Conservation (phyloP, 1,284 basidiomycete species). For the Retiboletus flavoniger region DNA sequence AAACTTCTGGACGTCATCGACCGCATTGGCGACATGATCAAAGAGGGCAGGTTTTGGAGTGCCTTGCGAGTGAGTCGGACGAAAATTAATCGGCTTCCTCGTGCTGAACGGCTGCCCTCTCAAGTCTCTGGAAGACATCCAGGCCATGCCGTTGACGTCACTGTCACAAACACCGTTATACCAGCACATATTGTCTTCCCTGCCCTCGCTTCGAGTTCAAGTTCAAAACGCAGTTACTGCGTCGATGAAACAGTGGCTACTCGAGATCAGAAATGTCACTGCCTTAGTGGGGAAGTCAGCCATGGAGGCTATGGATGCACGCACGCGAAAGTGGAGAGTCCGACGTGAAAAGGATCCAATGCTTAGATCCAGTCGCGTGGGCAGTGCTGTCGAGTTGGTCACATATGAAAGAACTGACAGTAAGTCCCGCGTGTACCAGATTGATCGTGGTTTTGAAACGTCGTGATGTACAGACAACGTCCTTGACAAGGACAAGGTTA, state of each 20-base stretch:
- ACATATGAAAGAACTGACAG: slow-evolving; percentile 95
- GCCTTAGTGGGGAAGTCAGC: slow-evolving; percentile 86
- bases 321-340: slow-evolving; percentile 82
- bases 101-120: slow-evolving; percentile 32
- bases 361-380: slow-evolving; percentile 79
- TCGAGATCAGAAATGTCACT: slow-evolving; percentile 90
- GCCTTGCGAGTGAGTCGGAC: slow-evolving; percentile 80
- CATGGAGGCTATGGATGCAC: slow-evolving; percentile 85
- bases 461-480: slow-evolving; percentile 68
- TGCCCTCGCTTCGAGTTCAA: slow-evolving; percentile 85
- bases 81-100: slow-evolving; percentile 24
- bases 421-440: slow-evolving; percentile 42
- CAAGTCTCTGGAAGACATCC: slow-evolving; percentile 92
- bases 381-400: slow-evolving; percentile 91
- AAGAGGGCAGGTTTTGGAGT: slow-evolving; percentile 93
- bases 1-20: slow-evolving; percentile 94
- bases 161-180: slow-evolving; percentile 94
- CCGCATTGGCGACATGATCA: slow-evolving; percentile 90
- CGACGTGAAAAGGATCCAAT: slow-evolving; percentile 77
- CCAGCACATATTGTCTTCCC: slow-evolving; percentile 85
- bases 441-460: slow-evolving; percentile 1
- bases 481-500: slow-evolving; percentile 84
- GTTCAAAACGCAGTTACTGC: slow-evolving; percentile 94
- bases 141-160: slow-evolving; percentile 85
- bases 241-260: slow-evolving; percentile 95